Conservation (phyloP, 176 grass and related monocot genomes). For the Lolium multiflorum region DNA sequence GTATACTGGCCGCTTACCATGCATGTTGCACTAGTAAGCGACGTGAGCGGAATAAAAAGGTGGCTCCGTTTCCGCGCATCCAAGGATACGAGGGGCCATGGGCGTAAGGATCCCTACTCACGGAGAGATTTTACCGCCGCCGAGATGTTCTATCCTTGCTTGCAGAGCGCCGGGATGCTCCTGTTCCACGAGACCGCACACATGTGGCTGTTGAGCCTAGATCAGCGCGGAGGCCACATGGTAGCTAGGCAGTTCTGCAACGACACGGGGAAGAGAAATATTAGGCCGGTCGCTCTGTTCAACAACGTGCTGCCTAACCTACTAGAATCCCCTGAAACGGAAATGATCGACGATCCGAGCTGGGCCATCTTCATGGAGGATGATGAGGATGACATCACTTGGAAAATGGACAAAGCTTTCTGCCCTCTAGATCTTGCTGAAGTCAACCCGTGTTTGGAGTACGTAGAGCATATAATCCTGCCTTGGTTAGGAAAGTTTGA, state of each 20-base stretch:
- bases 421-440: slow-evolving; percentile 59
- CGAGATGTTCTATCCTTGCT: background rate
- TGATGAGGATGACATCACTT: slow-evolving; percentile 48
- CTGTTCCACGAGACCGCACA: background rate
- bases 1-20: background rate
- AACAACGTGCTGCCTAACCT: slow-evolving; percentile 32
- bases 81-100: background rate
- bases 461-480: background rate
- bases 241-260: slow-evolving; percentile 39
- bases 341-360: background rate
- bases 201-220: background rate
- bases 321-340: no score
- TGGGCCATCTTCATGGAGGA: slow-evolving; percentile 68
- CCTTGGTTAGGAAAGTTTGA: no score
- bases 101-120: background rate
- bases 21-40: background rate
- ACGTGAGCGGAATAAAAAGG: background rate
- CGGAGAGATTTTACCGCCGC: background rate
- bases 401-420: slow-evolving; percentile 59
- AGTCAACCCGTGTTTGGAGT: slow-evolving; percentile 35
- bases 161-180: background rate
- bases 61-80: background rate
- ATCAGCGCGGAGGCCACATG: background rate
- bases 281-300: slow-evolving; percentile 58
- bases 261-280: slow-evolving; percentile 36